Evolutionary conservation across 2,329 filamentous ascomycete genomes (phyloP).

Genomic region (Cladorrhinum sp.): DNA sequence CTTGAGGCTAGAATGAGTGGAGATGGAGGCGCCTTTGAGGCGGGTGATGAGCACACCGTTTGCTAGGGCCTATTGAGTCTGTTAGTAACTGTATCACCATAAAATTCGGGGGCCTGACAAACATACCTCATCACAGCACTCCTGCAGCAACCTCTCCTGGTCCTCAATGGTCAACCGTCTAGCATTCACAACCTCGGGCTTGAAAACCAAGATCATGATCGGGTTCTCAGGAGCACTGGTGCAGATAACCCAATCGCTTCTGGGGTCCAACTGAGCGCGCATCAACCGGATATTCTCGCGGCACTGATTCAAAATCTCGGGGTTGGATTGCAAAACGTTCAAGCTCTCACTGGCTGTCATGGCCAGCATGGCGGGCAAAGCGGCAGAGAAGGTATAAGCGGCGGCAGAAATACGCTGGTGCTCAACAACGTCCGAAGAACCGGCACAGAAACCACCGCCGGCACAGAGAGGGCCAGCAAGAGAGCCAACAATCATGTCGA

Average conservation of each 20-base stretch:
- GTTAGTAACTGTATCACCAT: background rate
- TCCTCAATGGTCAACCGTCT: slow-evolving; percentile 68
- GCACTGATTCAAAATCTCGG: slow-evolving; percentile 73
- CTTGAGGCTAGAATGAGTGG: slow-evolving; percentile 60
- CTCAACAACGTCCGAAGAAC: slow-evolving; percentile 85
- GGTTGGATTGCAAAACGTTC: slow-evolving; percentile 78
- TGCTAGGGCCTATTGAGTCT: slow-evolving; percentile 60
- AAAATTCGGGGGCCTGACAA: background rate
- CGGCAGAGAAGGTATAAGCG: slow-evolving; percentile 93
- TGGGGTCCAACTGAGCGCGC: slow-evolving; percentile 82
- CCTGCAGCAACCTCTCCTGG: slow-evolving; percentile 80
- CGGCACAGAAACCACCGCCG: slow-evolving; percentile 94
- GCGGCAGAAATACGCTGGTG: slow-evolving; percentile 92
- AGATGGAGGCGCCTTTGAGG: slow-evolving; percentile 73
- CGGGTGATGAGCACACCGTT: slow-evolving; percentile 90
- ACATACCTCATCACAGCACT: slow-evolving; percentile 92
- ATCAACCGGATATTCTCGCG: slow-evolving; percentile 85
- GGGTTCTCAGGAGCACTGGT: slow-evolving; percentile 83
- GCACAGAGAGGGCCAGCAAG: slow-evolving; percentile 86
- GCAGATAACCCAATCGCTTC: slow-evolving; percentile 88
- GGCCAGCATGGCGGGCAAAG: slow-evolving; percentile 86
- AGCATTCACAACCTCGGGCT: slow-evolving; percentile 73
- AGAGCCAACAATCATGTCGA: slow-evolving; percentile 97
- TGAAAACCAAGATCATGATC: slow-evolving; percentile 77
- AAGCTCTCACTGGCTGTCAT: slow-evolving; percentile 95